Evolutionary conservation across 495 filamentous ascomycete species (phyloP), one percentile per base, ranked within the genome.

Genomic region (Cryomyces minteri): DNA sequence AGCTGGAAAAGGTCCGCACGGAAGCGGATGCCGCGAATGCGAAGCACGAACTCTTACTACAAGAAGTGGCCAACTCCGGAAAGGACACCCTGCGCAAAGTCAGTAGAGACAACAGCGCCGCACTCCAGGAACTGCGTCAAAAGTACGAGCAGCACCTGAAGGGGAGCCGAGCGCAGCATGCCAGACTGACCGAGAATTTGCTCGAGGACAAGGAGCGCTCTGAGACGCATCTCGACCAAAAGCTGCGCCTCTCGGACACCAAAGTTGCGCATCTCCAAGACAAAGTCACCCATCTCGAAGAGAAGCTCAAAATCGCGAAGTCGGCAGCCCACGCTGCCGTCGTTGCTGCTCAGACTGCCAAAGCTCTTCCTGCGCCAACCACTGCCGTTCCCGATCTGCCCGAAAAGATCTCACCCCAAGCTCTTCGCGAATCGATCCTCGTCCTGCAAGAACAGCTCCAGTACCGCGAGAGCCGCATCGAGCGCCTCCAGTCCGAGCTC

Each of bases 381-480:
- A 56, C 61, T 31, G 57, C 62, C 31, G 68, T 67, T 37, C 53
- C 58, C 41, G 67, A 73, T 18, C 60, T 75, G 25, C 83, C 84
- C 0, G 83, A 90, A 55, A 90, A 82, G 67, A 82, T 92, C 44
- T 93, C 86, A 10, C 84, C 87, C 5, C 86, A 94, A 60, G 90
- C 90, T 8, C 73, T 98, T 33, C 80, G 90, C 28, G 92, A 98
- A 62, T 93, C 88, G 5, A 93, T 98, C 55, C 71, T 92, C 56
- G 90, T 94, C 18, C 72, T 98, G 30, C 92, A 96, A 59, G 88
- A 93, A 58, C 90, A 98, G 56, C 74, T 98, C 39, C 88, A 95
- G 55, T 84, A 88, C 55, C 87, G 90, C 45, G 90, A 96, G 62
- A 71, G 74, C 18, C 75, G 72, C 28, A 92, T 96, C 54, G 90